A percentile compares a stretch with the other conserved stretches of the same genome.
These are phyloP conservation scores for Scheffersomyces lignicola DNA, from an alignment of 1,139 yeast species.

Conservation along the genomic window DNA sequence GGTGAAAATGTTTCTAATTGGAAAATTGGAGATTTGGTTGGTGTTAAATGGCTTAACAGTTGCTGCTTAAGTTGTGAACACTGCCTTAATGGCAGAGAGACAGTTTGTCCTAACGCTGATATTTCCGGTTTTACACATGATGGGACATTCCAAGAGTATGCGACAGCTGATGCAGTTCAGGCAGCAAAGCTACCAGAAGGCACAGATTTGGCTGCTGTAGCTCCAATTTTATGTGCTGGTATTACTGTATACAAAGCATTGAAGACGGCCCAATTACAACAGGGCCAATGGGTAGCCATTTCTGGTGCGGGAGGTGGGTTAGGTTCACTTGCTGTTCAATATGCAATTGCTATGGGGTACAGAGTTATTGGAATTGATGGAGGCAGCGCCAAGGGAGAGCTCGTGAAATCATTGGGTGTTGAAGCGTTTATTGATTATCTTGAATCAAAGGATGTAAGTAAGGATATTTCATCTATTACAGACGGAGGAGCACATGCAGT, in stretches of 20 bases:
- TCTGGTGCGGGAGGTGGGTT: conserved; percentile 88
- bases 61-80: conserved; percentile 73
- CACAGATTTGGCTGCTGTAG: conserved; percentile 32
- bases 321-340: conserved; percentile 78
- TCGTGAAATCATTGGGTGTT: conserved; percentile 62
- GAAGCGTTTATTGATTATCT: conserved; percentile 69
- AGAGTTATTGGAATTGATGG: conserved; percentile 77
- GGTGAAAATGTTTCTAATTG: conserved; percentile 66
- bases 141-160: conserved; percentile 83
- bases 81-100: conserved; percentile 67
- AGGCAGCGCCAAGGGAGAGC: conserved; percentile 62
- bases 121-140: conserved; percentile 80
- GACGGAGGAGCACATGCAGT: conserved; percentile 67
- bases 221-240: no score
- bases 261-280: conserved; percentile 61
- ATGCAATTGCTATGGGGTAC: conserved; percentile 80
- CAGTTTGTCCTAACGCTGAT: conserved; percentile 67
- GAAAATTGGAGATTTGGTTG: conserved; percentile 75
- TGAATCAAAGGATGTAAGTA: conserved; percentile 32
- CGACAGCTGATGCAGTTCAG: conserved; percentile 55
- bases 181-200: conserved; percentile 37
- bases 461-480: conserved; percentile 26
- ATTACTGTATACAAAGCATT: no score
- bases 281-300: conserved; percentile 80
- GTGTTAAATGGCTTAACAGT: conserved; percentile 72